Base-by-base conservation (phyloP, 371 early-diverging fungal genomes). In the Entomophthora muscae region DNA sequence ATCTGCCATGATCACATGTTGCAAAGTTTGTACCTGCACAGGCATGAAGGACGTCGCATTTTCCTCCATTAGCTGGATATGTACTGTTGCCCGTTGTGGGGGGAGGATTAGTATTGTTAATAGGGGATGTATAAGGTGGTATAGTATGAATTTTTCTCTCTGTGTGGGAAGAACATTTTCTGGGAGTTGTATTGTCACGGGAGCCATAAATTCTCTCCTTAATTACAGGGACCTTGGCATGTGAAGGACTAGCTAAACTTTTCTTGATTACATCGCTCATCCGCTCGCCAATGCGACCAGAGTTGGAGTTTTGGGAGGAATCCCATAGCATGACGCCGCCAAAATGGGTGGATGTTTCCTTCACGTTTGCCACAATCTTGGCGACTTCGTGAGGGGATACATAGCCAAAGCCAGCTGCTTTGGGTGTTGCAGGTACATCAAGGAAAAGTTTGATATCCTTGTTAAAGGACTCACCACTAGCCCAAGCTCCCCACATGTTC, bases 301-400 rank as follows among this genome's bases (percentile, higher is more conserved):
- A 67, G 23, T 63, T 31, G 28, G 27, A 63, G 21, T 74, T 33
- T 64, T 64, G 64, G 32, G 57, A 56, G 13, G 76, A 78, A 63
- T 84, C 84, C 84, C 84, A 84, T 83, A 84, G 82, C 0, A 81
- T 27, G 13, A 10, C 52, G n/a, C 62, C 52, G n/a, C 12, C 22
- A 21, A 27, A 52, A n/a, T 70, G 71, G 30, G 29, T 29, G 61
- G 32, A 17, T 12, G 32, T 65, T 13, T 7, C 10, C 2, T 7
- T 65, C 13, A 71, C 64, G 13, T 68, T 64, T 2, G 68, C 69
- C 30, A 83, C 61, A 26, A 79, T 72, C 2, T 63, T 59, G 12
- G 74, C 69, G 5, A 83, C 64, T 3, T 70, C 68, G 1, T 64
- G 61, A 53, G 75, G 70, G 12, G 63, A 68, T 10, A 83, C 66